Percentiles rank a stretch among this genome's conserved stretches.
Evolutionary conservation across 805 yeast genomes (phyloP).

Genomic region (Metschnikowia henanensis): DNA sequence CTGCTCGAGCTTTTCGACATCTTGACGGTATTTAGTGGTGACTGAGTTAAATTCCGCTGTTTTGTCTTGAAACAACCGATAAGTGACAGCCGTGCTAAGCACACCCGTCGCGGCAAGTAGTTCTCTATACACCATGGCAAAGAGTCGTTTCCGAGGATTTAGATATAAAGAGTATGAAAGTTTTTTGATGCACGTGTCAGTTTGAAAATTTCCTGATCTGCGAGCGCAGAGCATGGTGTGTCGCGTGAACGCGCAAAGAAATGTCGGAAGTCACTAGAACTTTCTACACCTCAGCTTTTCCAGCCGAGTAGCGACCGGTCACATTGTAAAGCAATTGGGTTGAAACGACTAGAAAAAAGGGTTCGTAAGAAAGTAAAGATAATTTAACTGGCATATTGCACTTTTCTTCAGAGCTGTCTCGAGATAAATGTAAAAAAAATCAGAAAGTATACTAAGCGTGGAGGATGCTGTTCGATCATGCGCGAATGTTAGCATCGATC

Average conservation of each 20-base stretch:
- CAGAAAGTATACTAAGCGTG: too few relatives aligned
- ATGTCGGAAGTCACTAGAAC: background rate
- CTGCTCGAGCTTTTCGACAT: conserved; percentile 6
- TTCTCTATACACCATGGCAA: conserved; percentile 9
- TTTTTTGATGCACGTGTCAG: background rate
- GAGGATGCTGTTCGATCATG: too few relatives aligned
- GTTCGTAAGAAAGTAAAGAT: too few relatives aligned
- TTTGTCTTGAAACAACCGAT: conserved; percentile 10
- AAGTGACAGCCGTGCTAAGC: conserved; percentile 10
- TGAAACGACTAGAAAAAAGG: too few relatives aligned
- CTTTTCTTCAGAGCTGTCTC: too few relatives aligned
- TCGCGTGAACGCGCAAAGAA: background rate
- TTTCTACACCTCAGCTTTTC: background rate
- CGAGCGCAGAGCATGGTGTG: conserved; percentile 6
- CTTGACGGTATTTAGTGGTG: conserved; percentile 3
- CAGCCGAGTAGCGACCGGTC: too few relatives aligned
- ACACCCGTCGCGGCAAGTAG: conserved; percentile 8
- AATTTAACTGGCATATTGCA: too few relatives aligned
- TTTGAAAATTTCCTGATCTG: background rate
- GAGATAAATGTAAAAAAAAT: too few relatives aligned
- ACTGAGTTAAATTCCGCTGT: conserved; percentile 4
- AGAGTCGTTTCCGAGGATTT: background rate
- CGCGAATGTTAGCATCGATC: too few relatives aligned
- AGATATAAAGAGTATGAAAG: background rate
- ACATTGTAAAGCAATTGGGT: too few relatives aligned